Base-by-base conservation (phyloP, 306 rosid species). In the Arachis hypogaea region DNA sequence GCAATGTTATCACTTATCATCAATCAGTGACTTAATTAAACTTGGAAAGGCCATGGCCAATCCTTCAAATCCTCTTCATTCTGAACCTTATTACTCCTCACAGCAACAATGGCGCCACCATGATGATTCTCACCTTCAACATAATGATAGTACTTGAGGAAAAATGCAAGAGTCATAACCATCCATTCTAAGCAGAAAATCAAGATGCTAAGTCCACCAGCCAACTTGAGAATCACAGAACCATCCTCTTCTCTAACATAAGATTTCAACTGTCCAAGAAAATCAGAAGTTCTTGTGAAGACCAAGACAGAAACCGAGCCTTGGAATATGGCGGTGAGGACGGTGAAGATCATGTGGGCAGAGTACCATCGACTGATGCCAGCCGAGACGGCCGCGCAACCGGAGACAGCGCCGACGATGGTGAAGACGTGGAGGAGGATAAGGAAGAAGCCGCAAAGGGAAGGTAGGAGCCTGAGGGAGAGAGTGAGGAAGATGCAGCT, bases 21-120 rank as follows among this genome's bases (percentile, higher is more conserved):
- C 52, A 28, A 50, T 30, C 0, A 0, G 7, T 52, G 28, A 7
- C 6, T 52, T 4, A 33, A 33, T 63, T 47, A 91, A 69, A 89
- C 93, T 78, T 91, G 95, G 75, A 89, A 91, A 12, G 97, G 95
- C 97, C 93, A 91, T 28, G 97, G 95, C 97, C 97, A 89, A 63
- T 91, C 97, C 91, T 91, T 91, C 81, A 91, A 55, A 63, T 91
- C 93, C 59, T 87, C 93, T 8, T 91, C 95, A 28, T 89, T 89
- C 73, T 85, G 93, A 72, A 89, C 97, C 85, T 85, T 91, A 11
- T 86, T 67, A 80, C 91, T 91, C 78, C 86, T 85, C 82, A 77
- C 68, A 44, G 80, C 72, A 52, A 71, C 6, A 55, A 55, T 52
- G 3, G 58, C 11, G 36, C 75, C 69, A 14, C 74, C 75, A 62